Base-by-base conservation (phyloP, 1,139 yeast species). In the Magnusiomyces suaveolens region DNA sequence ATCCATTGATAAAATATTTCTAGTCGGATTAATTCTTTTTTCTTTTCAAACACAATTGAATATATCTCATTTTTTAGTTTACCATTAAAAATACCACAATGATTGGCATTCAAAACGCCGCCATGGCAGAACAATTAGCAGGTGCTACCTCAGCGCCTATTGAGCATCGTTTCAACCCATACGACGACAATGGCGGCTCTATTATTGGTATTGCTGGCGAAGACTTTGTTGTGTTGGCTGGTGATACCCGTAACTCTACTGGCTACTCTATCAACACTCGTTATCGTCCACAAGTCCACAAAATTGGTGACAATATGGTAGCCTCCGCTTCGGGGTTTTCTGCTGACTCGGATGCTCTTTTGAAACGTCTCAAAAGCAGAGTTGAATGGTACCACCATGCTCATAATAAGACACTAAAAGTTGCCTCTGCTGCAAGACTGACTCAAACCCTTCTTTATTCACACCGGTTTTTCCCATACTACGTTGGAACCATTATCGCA, bases 191-290 rank as follows among this genome's bases (percentile, higher is more conserved):
- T 66, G 99, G 99, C 63, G 99, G 99, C 64, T 90, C 97, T 6
- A 92, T 90, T 56, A 75, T 92, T 62, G 99, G 97, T 57, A 92
- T 92, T 71, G 97, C 98, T 1, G 98, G 99, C 51, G 87, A 87
- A 67, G 97, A 92, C 71, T 92, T 89, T 66, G 97, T 96, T 33
- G 94, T 92, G 44, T 77, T 92, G 59, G 98, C 99, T 0, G 97
- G 98, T 52, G 98, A 94, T 70, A 92, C 99, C 24, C 84, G 99
- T 75, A 96, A 87, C 68, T 89, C 95, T 6, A 84, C 86, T 41
- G 98, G 97, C 39, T 92, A 88, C 73, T 84, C 89, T 60, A 94
- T 92, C 71, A 89, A 92, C 69, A 83, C 97, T 23, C 81, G 99
- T 66, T 84, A 86, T 69, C 95, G 88, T 69, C 95, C 96, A 50